A percentile compares a stretch with the other conserved stretches of the same genome.
These are phyloP conservation scores for Pleurostoma richardsiae DNA, from an alignment of 2,329 filamentous ascomycete species.

Conservation along the genomic window DNA sequence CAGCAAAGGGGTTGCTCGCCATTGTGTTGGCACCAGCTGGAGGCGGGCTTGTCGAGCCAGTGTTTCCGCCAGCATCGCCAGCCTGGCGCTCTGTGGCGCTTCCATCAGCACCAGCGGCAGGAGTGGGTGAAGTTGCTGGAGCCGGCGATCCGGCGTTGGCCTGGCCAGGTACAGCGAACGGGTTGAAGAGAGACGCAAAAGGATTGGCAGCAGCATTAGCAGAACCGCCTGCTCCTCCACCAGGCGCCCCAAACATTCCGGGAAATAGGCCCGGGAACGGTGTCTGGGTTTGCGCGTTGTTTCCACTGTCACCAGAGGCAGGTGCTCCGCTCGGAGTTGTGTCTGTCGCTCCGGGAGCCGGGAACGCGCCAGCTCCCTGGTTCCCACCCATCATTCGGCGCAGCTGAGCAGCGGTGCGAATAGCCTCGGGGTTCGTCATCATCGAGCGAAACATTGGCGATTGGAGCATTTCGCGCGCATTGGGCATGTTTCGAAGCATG, in stretches of 20 bases:
- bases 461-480: slow-evolving; percentile 78
- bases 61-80: slow-evolving; percentile 12
- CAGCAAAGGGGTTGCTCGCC: slow-evolving; percentile 62
- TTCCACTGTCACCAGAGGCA: slow-evolving; percentile 22
- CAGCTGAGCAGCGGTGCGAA: slow-evolving; percentile 79
- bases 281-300: slow-evolving; percentile 22
- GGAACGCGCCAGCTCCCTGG: slow-evolving; percentile 59
- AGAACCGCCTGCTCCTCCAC: slow-evolving; percentile 11
- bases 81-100: slow-evolving; percentile 11
- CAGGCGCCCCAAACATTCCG: slow-evolving; percentile 24
- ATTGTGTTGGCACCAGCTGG: slow-evolving; percentile 23
- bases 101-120: slow-evolving; percentile 15
- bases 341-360: slow-evolving; percentile 87
- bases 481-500: slow-evolving; percentile 67
- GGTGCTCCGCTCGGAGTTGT: slow-evolving; percentile 59
- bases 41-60: slow-evolving; percentile 14
- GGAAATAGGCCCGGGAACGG: slow-evolving; percentile 22
- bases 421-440: slow-evolving; percentile 84
- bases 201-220: slow-evolving; percentile 27
- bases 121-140: slow-evolving; percentile 21
- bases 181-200: slow-evolving; percentile 33
- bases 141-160: slow-evolving; percentile 16
- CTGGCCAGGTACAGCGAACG: slow-evolving; percentile 25
- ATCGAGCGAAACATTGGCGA: slow-evolving; percentile 86
- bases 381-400: slow-evolving; percentile 62